Evolutionary conservation across 805 yeast genomes (phyloP).

Genomic region (Myxozyma lipomycoides): DNA sequence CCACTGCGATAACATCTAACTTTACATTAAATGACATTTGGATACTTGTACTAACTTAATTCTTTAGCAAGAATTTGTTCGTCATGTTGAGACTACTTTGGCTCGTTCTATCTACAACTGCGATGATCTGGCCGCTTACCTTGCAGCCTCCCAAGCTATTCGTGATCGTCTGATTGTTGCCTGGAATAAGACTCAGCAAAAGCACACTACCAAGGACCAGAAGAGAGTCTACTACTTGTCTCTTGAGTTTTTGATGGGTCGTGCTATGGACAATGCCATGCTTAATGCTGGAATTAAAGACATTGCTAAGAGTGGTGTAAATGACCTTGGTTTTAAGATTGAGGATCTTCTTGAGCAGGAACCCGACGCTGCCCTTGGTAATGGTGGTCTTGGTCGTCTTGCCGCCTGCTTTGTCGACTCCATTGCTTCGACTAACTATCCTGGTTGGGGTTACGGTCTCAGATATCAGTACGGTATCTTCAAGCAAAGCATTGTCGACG

Average conservation of each 20-base stretch:
- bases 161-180: slow-evolving; percentile 76
- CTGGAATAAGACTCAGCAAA: slow-evolving; percentile 92
- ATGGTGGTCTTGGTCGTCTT: slow-evolving; percentile 90
- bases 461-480: slow-evolving; percentile 93
- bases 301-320: slow-evolving; percentile 49
- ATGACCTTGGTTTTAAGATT: slow-evolving; percentile 77
- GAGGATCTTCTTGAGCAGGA: slow-evolving; percentile 83
- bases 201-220: slow-evolving; percentile 75
- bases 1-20: no score
- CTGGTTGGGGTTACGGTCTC: slow-evolving; percentile 96
- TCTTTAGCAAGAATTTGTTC: slow-evolving; percentile 55
- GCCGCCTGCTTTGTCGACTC: slow-evolving; percentile 95
- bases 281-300: slow-evolving; percentile 71
- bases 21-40: no score
- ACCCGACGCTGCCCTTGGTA: slow-evolving; percentile 92
- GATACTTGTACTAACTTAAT: no score
- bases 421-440: slow-evolving; percentile 75
- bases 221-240: slow-evolving; percentile 85
- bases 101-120: slow-evolving; percentile 92
- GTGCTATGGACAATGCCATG: slow-evolving; percentile 91
- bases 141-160: slow-evolving; percentile 74
- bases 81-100: slow-evolving; percentile 83
- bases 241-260: slow-evolving; percentile 86
- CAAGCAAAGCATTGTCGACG: slow-evolving; percentile 82
- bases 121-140: slow-evolving; percentile 88